Conservation (phyloP, 2,329 filamentous ascomycete genomes). For the Aspergillus bombycis region DNA sequence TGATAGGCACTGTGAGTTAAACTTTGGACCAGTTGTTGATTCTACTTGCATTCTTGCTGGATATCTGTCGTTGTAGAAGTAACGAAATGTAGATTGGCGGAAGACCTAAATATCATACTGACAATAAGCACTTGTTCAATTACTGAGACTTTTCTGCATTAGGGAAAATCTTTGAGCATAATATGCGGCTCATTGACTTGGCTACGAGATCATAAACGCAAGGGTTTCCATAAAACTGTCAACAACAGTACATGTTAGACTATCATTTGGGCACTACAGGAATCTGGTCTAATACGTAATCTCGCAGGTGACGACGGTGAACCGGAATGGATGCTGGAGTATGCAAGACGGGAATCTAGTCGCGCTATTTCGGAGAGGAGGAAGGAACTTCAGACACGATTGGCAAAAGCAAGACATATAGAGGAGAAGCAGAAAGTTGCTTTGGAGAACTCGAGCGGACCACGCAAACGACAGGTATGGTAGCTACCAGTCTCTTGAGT, state of each 20-base stretch:
- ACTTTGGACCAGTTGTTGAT: neutral
- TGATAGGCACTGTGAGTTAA: conserved; percentile 46
- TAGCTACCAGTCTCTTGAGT: neutral
- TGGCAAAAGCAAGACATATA: conserved; percentile 64
- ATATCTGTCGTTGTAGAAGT: neutral
- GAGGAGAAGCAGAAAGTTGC: conserved; percentile 63
- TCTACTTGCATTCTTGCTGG: neutral
- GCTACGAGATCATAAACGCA: conserved; percentile 79
- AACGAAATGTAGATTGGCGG: neutral
- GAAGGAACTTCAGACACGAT: conserved; percentile 73
- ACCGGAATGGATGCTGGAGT: conserved; percentile 82
- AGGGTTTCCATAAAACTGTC: conserved; percentile 58
- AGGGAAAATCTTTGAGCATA: conserved; percentile 88
- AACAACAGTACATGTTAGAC: conserved; percentile 47
- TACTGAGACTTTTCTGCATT: conserved; percentile 3
- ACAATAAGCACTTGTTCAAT: neutral
- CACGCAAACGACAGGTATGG: conserved; percentile 50
- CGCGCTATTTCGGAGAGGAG: conserved; percentile 67
- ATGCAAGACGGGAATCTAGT: conserved; percentile 69
- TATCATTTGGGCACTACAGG: conserved; percentile 5
- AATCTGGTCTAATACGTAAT: neutral
- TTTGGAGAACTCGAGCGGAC: conserved; percentile 51
- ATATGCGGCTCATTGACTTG: conserved; percentile 89
- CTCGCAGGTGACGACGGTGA: conserved; percentile 67
- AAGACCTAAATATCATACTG: neutral